Conservation (phyloP, 768 basidiomycete genomes). For the Lentinula guzmanii region DNA sequence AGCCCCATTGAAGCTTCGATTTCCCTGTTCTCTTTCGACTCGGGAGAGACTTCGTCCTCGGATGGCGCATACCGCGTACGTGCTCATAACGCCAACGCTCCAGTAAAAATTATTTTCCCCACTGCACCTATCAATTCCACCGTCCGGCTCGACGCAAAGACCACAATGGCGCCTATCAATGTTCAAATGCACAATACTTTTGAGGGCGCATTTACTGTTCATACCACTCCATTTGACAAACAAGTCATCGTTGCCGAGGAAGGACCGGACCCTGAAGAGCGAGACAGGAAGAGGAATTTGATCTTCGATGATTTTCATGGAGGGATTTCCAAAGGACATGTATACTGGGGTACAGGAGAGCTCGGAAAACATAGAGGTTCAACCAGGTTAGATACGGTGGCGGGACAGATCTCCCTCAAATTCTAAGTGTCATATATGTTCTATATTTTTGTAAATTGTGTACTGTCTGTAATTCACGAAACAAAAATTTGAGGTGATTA, state of each 20-base stretch:
- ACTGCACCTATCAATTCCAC: conserved; percentile 20
- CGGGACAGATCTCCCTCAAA: not conserved
- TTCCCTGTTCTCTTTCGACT: not conserved
- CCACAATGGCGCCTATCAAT: conserved; percentile 18
- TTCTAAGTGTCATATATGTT: not conserved
- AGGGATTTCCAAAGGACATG: not conserved
- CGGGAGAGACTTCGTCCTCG: not conserved
- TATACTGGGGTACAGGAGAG: not conserved
- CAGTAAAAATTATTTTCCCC: conserved; percentile 14
- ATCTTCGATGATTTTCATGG: not conserved
- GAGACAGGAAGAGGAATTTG: conserved; percentile 3
- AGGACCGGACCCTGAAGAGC: conserved; percentile 1
- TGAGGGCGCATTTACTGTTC: conserved; percentile 23
- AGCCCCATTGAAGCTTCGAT: conserved; percentile 5
- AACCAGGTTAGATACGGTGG: not conserved
- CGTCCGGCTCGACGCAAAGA: conserved; percentile 15
- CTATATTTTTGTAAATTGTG: too few species aligned
- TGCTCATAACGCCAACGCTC: conserved; percentile 17
- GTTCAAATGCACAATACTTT: conserved; percentile 21
- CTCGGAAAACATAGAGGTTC: not conserved
- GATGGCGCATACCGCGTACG: conserved; percentile 23
- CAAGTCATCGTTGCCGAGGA: not conserved
- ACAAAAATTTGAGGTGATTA: too few species aligned
- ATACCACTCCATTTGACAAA: conserved; percentile 6
- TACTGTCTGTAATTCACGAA: too few species aligned